Conservation (phyloP, 1,284 basidiomycete genomes). For the Filobasidium uniguttulatum region DNA sequence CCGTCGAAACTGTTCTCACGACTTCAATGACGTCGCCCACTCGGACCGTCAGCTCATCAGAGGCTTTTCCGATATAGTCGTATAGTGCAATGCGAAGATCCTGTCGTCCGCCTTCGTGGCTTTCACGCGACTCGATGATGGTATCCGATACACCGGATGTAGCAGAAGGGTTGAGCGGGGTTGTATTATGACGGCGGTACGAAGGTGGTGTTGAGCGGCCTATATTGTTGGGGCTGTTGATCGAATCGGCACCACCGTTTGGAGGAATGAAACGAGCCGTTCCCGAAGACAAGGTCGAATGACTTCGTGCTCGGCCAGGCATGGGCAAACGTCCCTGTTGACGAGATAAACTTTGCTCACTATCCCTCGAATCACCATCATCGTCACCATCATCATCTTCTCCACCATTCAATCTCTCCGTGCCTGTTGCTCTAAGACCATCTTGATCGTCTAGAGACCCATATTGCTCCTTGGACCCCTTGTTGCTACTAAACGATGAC, state of each 20-base stretch:
- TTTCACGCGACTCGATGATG: neutral
- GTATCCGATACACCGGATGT: neutral
- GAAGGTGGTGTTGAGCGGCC: neutral
- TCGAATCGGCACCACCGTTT: neutral
- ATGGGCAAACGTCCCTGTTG: neutral
- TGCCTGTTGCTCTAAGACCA: conserved; percentile 3
- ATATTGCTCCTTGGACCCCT: conserved; percentile 50
- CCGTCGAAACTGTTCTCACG: conserved; percentile 59
- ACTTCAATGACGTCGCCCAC: conserved; percentile 59
- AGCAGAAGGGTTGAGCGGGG: too few species aligned
- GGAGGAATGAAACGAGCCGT: neutral
- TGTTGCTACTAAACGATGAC: conserved; percentile 38
- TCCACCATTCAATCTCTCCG: neutral
- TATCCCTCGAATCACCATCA: neutral
- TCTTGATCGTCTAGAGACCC: conserved; percentile 30
- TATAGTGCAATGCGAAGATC: conserved; percentile 50
- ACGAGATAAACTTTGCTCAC: too few species aligned
- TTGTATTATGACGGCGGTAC: too few species aligned
- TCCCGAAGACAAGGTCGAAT: neutral
- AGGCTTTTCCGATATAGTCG: conserved; percentile 52
- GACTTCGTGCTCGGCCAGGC: neutral
- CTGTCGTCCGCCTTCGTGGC: neutral
- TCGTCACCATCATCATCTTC: conserved; percentile 2
- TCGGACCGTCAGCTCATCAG: conserved; percentile 58
- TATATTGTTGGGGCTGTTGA: neutral